Conservation (phyloP, 495 filamentous ascomycete genomes). For the Penicillium roqueforti region DNA sequence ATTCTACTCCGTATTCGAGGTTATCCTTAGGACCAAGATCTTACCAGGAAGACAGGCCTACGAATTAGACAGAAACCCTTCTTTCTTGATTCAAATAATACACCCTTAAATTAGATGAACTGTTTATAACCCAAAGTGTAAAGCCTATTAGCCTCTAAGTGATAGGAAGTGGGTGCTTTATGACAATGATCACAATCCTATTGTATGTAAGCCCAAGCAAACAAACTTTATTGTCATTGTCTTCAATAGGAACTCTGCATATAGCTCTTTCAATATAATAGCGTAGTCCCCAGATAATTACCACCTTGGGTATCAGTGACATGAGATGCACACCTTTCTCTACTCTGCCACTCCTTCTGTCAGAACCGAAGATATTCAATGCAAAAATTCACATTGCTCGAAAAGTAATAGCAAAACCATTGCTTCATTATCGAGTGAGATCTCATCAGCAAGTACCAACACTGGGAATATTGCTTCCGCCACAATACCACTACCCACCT, state of each 20-base stretch:
- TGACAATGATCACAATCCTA: background rate
- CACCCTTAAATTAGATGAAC: background rate
- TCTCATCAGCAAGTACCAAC: too few relatives aligned
- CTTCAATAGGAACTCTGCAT: background rate
- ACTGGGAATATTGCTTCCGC: too few relatives aligned
- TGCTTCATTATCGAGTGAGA: too few relatives aligned
- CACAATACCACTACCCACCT: too few relatives aligned
- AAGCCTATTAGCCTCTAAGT: background rate
- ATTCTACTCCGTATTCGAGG: background rate
- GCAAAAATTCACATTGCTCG: too few relatives aligned
- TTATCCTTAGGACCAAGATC: background rate
- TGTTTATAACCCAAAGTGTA: background rate
- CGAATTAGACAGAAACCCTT: background rate
- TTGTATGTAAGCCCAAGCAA: background rate
- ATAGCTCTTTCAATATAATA: background rate
- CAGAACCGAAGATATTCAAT: too few relatives aligned
- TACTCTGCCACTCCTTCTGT: too few relatives aligned
- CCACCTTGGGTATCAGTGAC: too few relatives aligned
- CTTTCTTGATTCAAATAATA: background rate
- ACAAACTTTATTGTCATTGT: background rate
- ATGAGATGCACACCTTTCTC: too few relatives aligned
- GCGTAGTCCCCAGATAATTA: background rate
- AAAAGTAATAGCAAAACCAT: too few relatives aligned
- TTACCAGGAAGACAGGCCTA: background rate
- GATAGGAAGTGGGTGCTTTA: background rate